phyloP scores from a whole-genome alignment of 2,329 filamentous ascomycete genomes.

The Colletotrichum karsti region DNA sequence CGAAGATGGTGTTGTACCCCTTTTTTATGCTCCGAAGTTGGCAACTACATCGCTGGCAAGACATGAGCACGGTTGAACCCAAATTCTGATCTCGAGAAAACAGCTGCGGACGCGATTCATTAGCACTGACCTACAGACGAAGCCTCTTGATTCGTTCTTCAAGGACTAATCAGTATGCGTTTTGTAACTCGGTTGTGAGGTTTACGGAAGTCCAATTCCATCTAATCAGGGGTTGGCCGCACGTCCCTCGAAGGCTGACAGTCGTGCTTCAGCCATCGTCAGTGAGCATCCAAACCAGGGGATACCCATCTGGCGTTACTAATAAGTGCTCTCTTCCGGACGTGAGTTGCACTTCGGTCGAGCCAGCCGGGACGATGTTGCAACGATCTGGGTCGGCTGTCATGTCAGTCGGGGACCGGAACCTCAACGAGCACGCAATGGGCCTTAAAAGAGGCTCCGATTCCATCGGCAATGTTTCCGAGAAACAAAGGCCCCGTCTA shows the following conservation, averaged over 20 bases:
- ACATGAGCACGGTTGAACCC: slow-evolving; percentile 8
- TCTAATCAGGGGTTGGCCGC: slow-evolving; percentile 5
- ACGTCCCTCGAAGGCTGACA: neutral
- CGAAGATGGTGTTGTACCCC: neutral
- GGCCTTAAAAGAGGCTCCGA: neutral
- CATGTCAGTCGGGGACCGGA: neutral
- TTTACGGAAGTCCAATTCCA: neutral
- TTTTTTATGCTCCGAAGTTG: neutral
- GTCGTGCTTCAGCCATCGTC: slow-evolving; percentile 2
- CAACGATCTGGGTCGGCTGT: slow-evolving; percentile 4
- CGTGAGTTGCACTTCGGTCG: neutral
- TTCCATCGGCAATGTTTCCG: neutral
- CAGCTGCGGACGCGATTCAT: neutral
- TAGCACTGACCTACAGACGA: too few species aligned
- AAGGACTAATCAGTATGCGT: too few species aligned
- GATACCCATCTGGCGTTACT: neutral
- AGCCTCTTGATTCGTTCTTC: too few species aligned
- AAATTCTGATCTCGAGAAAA: neutral
- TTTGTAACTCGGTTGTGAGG: too few species aligned
- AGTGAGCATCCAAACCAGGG: neutral
- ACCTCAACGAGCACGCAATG: slow-evolving; percentile 4
- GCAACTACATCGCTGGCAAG: neutral
- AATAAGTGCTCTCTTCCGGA: neutral
- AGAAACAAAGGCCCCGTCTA: neutral
- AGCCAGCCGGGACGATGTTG: neutral